These are phyloP conservation scores for Mycena epipterygia DNA, from an alignment of 768 basidiomycete species.

Conservation along the genomic window DNA sequence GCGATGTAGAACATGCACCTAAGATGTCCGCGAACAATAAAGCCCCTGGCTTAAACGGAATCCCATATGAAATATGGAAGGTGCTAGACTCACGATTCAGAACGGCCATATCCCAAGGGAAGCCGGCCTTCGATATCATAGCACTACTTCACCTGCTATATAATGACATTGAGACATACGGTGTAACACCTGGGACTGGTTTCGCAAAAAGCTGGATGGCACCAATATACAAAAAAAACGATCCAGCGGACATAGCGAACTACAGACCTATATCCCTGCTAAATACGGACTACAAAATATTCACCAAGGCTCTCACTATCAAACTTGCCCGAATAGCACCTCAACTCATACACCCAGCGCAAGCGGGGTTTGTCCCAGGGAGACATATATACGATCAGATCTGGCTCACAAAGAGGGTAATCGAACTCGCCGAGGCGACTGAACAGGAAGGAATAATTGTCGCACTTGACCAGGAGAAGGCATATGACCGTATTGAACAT, in stretches of 20 bases:
- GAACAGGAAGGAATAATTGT: constrained; percentile 35
- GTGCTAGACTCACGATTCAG: not conserved
- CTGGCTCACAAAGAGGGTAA: constrained; percentile 31
- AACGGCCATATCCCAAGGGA: not conserved
- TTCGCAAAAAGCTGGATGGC: constrained; percentile 44
- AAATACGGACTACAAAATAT: constrained; percentile 35
- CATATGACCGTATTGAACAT: too few species aligned
- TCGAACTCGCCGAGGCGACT: constrained; percentile 21
- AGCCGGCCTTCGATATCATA: constrained; percentile 20
- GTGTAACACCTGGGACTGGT: not conserved
- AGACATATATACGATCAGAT: constrained; percentile 40
- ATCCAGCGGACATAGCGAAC: constrained; percentile 35
- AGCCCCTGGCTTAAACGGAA: constrained; percentile 25
- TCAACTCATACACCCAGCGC: constrained; percentile 38
- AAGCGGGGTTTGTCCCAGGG: constrained; percentile 44
- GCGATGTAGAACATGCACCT: constrained; percentile 11
- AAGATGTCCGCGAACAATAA: constrained; percentile 9
- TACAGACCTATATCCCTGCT: constrained; percentile 41
- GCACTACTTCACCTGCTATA: constrained; percentile 1
- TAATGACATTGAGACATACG: constrained; percentile 21
- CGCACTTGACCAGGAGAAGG: too few species aligned
- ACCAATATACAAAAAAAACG: constrained; percentile 49
- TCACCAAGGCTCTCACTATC: constrained; percentile 31
- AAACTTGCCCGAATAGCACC: constrained; percentile 28
- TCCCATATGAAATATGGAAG: constrained; percentile 39